These are phyloP conservation scores for Desmodesmus armatus DNA, from an alignment of 139 green algal species.

Conservation along the genomic window DNA sequence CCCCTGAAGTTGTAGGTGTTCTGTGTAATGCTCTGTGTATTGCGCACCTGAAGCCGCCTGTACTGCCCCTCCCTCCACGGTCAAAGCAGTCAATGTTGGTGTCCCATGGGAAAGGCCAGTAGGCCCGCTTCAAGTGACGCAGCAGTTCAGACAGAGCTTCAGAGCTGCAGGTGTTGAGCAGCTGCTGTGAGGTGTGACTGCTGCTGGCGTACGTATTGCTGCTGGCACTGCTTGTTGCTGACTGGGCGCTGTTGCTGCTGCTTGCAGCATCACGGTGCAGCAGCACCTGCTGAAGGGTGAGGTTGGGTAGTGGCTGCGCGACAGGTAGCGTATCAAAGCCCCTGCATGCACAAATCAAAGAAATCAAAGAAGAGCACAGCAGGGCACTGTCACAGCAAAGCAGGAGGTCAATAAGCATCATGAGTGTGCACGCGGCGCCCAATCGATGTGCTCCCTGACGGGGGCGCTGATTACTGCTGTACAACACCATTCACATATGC, in stretches of 20 bases:
- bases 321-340: slow-evolving; percentile 16
- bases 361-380: too few relatives aligned
- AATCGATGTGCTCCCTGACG: too few relatives aligned
- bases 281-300: slow-evolving; percentile 34
- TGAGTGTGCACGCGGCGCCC: too few relatives aligned
- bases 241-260: not conserved
- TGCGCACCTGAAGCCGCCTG: slow-evolving; percentile 69
- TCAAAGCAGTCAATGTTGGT: slow-evolving; percentile 40
- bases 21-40: not conserved
- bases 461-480: too few relatives aligned
- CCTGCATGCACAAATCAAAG: not conserved
- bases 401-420: too few relatives aligned
- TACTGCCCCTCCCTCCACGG: slow-evolving; percentile 41
- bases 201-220: not conserved
- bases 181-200: not conserved
- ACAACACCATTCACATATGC: too few relatives aligned
- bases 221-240: slow-evolving; percentile 13
- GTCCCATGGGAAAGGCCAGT: slow-evolving; percentile 89
- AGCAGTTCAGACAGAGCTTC: slow-evolving; percentile 80
- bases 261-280: too few relatives aligned
- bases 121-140: slow-evolving; percentile 82
- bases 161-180: slow-evolving; percentile 56
- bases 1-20: not conserved
- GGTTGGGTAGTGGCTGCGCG: slow-evolving; percentile 9
- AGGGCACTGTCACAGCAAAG: too few relatives aligned